A percentile compares a stretch with the other conserved stretches of the same genome.
These are phyloP conservation scores for Borealophlyctis nickersoniae DNA, from an alignment of 192 early-diverging fungal species.

Conservation along the genomic window DNA sequence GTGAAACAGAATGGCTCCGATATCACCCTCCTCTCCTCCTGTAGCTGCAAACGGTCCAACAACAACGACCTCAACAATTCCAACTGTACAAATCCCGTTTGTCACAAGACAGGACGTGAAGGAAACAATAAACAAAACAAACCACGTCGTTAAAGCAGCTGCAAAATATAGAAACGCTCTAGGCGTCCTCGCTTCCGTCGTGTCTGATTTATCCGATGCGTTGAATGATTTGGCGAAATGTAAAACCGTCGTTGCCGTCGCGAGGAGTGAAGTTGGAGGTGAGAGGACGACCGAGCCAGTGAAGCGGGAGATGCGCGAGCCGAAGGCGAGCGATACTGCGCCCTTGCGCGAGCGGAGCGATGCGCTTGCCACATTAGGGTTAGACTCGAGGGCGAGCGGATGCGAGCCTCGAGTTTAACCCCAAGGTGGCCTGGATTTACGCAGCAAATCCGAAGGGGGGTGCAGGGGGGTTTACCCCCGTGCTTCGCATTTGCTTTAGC, in stretches of 20 bases:
- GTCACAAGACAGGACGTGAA: slow-evolving; percentile 18
- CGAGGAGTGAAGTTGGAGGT: not conserved
- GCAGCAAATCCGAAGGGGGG: not conserved
- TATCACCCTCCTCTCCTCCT: not conserved
- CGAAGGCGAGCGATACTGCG: no score
- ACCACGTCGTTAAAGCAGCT: slow-evolving; percentile 6
- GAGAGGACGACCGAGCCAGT: no score
- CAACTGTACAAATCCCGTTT: not conserved
- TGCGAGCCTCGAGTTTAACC: no score
- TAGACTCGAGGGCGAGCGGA: not conserved
- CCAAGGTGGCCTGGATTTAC: no score
- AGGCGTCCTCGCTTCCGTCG: slow-evolving; percentile 4
- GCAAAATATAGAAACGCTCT: slow-evolving; percentile 18
- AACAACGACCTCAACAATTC: no score
- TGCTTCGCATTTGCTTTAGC: not conserved
- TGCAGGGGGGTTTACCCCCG: not conserved
- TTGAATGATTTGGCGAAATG: slow-evolving; percentile 15
- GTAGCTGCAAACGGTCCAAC: not conserved
- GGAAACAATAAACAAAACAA: slow-evolving; percentile 15
- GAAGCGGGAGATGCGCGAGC: no score
- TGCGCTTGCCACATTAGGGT: no score
- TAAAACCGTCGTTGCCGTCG: slow-evolving; percentile 8
- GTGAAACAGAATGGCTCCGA: no score
- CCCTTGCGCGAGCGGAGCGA: no score
- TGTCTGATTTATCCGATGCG: slow-evolving; percentile 23